These are phyloP conservation scores for Rhodamnia rubescens DNA, from an alignment of 345 rosid species.

Conservation along the genomic window DNA sequence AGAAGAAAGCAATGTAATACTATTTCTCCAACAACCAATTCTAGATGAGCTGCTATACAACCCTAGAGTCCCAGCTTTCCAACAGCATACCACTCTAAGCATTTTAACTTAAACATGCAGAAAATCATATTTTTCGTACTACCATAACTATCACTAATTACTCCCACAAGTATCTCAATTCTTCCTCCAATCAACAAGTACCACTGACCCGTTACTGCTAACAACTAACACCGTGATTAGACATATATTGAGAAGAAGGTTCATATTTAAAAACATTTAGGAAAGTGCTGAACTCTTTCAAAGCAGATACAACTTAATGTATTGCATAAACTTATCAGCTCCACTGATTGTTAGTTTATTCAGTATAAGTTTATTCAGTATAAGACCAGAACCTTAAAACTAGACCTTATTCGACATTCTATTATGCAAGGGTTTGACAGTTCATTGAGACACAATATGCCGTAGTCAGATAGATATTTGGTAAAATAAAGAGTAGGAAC, in stretches of 20 bases:
- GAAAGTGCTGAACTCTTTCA: not conserved
- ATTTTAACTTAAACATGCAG: not conserved
- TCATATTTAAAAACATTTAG: not conserved
- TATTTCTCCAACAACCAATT: not conserved
- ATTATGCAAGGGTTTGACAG: not conserved
- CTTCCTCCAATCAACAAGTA: not conserved
- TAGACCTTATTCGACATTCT: not conserved
- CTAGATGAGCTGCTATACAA: not conserved
- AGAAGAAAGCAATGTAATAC: not conserved
- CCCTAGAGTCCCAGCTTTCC: not conserved
- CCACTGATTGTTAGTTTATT: not conserved
- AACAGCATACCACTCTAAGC: not conserved
- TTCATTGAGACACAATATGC: not conserved
- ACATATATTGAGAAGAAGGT: not conserved
- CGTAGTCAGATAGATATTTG: not conserved
- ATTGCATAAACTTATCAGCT: not conserved
- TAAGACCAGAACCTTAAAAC: not conserved
- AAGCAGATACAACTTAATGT: not conserved
- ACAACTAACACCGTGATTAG: not conserved
- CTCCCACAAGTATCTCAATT: not conserved
- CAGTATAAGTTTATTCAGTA: not conserved
- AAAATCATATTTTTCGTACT: not conserved
- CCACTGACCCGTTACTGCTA: not conserved
- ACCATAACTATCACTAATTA: not conserved
- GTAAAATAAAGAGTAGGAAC: not conserved